These are phyloP conservation scores for Daldinia loculata DNA, from an alignment of 495 filamentous ascomycete genomes.

Conservation along the genomic window DNA sequence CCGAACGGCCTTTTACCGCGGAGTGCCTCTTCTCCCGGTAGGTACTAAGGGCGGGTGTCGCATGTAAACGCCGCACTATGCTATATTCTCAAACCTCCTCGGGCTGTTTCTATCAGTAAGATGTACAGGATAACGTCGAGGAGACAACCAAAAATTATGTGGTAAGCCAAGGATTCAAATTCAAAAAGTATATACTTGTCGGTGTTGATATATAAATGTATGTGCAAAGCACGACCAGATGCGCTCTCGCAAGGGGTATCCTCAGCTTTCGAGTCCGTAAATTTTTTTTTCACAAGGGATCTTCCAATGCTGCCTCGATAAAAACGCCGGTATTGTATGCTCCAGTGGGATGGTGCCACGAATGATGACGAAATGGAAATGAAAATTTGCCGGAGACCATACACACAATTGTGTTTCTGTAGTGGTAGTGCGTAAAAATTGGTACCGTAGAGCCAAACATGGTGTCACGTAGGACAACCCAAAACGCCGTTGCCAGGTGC, in stretches of 20 bases:
- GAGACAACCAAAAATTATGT: conserved; percentile 9
- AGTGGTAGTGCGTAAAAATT: conserved; percentile 37
- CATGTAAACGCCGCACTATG: conserved; percentile 2
- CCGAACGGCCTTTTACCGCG: background rate
- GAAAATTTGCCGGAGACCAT: conserved; percentile 37
- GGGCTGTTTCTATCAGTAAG: conserved; percentile 8
- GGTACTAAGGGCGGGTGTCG: background rate
- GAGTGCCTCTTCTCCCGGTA: background rate
- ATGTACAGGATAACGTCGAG: conserved; percentile 1
- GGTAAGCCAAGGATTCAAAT: conserved; percentile 31
- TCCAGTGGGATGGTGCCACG: conserved; percentile 38
- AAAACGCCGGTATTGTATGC: conserved; percentile 42
- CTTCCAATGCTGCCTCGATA: conserved; percentile 38
- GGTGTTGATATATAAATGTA: conserved; percentile 33
- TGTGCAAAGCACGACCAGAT: conserved; percentile 22
- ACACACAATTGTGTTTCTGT: conserved; percentile 30
- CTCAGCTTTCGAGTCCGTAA: conserved; percentile 41
- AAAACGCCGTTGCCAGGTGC: conserved; percentile 36
- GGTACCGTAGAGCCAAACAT: conserved; percentile 36
- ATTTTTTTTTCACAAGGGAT: conserved; percentile 26
- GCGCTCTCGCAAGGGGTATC: conserved; percentile 41
- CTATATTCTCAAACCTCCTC: conserved; percentile 8
- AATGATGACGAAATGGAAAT: conserved; percentile 28
- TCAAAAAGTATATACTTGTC: conserved; percentile 34
- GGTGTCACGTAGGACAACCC: conserved; percentile 32